Percentiles rank a stretch among this genome's conserved stretches.
phyloP scores from a whole-genome alignment of 139 green algal species.

The Desmodesmus armatus region DNA sequence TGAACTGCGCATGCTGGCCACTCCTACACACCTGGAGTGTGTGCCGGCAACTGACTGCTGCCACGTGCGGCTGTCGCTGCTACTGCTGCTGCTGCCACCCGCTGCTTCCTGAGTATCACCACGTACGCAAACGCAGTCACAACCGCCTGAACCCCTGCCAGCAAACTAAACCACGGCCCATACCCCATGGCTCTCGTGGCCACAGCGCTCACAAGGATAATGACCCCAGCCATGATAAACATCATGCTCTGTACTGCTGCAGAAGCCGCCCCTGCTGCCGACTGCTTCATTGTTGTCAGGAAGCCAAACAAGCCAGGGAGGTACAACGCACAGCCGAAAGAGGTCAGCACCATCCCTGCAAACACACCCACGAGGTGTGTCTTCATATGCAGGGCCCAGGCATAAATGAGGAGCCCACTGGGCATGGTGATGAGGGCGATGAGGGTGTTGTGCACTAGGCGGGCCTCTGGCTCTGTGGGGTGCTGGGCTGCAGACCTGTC shows the following conservation, averaged over 20 bases:
- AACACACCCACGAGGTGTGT: neutral
- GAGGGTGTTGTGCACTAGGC: neutral
- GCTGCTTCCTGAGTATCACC: neutral
- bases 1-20: too few relatives aligned
- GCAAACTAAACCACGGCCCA: slow-evolving; percentile 20
- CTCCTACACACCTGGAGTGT: too few relatives aligned
- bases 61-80: neutral
- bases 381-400: slow-evolving; percentile 15
- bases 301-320: neutral
- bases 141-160: neutral
- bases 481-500: slow-evolving; percentile 7
- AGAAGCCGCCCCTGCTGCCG: neutral
- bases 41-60: too few relatives aligned
- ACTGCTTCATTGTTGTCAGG: neutral
- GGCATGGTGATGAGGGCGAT: slow-evolving; percentile 11
- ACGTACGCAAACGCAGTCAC: neutral
- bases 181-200: slow-evolving; percentile 4
- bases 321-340: neutral
- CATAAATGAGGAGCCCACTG: slow-evolving; percentile 18
- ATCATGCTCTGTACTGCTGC: slow-evolving; percentile 13
- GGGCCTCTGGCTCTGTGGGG: neutral
- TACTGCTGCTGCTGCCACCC: neutral
- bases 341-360: neutral
- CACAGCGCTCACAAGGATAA: slow-evolving; percentile 5
- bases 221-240: slow-evolving; percentile 30